These are phyloP conservation scores for Hyphodiscus sp. DNA, from an alignment of 2,329 filamentous ascomycete genomes.

Conservation along the genomic window DNA sequence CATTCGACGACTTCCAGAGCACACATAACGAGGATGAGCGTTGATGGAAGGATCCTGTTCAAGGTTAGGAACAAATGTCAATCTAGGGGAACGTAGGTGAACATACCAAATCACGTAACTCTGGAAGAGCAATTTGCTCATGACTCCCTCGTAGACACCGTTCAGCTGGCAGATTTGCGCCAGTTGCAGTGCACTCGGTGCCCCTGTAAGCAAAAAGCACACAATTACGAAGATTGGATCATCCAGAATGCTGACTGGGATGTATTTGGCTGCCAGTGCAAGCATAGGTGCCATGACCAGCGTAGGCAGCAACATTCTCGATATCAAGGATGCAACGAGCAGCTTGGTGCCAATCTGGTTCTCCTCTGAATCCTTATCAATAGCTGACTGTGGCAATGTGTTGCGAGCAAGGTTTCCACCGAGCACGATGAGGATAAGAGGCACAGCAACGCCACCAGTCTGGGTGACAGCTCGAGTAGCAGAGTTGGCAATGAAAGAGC, in stretches of 20 bases:
- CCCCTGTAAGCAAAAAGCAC: constrained; percentile 91
- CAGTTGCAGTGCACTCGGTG: constrained; percentile 86
- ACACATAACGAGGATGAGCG: constrained; percentile 81
- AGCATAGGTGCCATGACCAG: constrained; percentile 87
- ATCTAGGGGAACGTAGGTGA: background rate
- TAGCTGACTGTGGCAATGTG: constrained; percentile 61
- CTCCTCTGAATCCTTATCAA: constrained; percentile 64
- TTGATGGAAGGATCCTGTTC: constrained; percentile 82
- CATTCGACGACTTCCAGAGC: constrained; percentile 91
- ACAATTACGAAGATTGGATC: constrained; percentile 98
- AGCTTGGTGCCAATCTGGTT: constrained; percentile 63
- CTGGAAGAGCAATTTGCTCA: constrained; percentile 90
- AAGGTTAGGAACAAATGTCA: constrained; percentile 4
- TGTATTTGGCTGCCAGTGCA: constrained; percentile 80
- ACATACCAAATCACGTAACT: constrained; percentile 90
- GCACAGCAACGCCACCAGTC: constrained; percentile 85
- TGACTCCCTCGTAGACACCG: constrained; percentile 88
- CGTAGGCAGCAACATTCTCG: constrained; percentile 88
- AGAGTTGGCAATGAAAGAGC: constrained; percentile 87
- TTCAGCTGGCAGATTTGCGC: constrained; percentile 99
- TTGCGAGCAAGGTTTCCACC: constrained; percentile 92
- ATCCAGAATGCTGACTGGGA: constrained; percentile 88
- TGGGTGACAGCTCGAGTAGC: constrained; percentile 82
- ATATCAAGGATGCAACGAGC: constrained; percentile 76
- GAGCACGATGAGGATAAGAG: constrained; percentile 88